A percentile compares a stretch with the other conserved stretches of the same genome.
These are phyloP conservation scores for Metschnikowia lunata DNA, from an alignment of 805 yeast species.

Conservation along the genomic window DNA sequence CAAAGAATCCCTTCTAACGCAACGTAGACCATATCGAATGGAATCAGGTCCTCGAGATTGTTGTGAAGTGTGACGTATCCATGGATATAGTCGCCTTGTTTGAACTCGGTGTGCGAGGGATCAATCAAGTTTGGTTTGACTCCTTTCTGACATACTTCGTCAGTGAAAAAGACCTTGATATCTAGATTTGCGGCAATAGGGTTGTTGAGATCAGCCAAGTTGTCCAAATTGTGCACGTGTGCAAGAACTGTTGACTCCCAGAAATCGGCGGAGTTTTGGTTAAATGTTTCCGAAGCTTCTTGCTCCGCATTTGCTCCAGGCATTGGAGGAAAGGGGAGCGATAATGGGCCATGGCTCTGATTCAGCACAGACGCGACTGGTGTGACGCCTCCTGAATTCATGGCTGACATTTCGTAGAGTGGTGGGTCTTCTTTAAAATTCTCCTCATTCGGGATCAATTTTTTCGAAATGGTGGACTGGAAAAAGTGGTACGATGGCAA, in stretches of 20 bases:
- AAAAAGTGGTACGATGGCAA: constrained; percentile 45
- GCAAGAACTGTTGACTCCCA: constrained; percentile 43
- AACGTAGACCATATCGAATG: constrained; percentile 43
- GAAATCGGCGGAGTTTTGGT: constrained; percentile 14
- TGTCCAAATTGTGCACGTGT: constrained; percentile 37
- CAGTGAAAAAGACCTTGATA: constrained; percentile 34
- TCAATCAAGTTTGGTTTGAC: constrained; percentile 31
- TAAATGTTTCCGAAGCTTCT: constrained; percentile 10
- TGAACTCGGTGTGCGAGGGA: constrained; percentile 29
- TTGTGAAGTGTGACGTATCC: constrained; percentile 40
- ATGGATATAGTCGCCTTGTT: constrained; percentile 41
- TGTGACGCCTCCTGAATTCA: constrained; percentile 17
- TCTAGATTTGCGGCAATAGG: constrained; percentile 24
- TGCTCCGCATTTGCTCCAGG: constrained; percentile 3
- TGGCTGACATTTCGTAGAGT: constrained; percentile 23
- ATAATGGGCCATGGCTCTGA: constrained; percentile 4
- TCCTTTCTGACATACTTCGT: constrained; percentile 38
- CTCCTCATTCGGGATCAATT: constrained; percentile 34
- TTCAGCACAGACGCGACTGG: constrained; percentile 8
- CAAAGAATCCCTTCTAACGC: constrained; percentile 37
- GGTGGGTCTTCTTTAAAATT: constrained; percentile 41
- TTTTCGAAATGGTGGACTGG: constrained; percentile 38
- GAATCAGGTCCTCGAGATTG: constrained; percentile 26
- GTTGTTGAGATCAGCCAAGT: constrained; percentile 22
- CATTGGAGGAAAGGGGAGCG: constrained; percentile 14